These are phyloP conservation scores for Entoloma clypeatum DNA, from an alignment of 1,284 basidiomycete species.

Conservation along the genomic window DNA sequence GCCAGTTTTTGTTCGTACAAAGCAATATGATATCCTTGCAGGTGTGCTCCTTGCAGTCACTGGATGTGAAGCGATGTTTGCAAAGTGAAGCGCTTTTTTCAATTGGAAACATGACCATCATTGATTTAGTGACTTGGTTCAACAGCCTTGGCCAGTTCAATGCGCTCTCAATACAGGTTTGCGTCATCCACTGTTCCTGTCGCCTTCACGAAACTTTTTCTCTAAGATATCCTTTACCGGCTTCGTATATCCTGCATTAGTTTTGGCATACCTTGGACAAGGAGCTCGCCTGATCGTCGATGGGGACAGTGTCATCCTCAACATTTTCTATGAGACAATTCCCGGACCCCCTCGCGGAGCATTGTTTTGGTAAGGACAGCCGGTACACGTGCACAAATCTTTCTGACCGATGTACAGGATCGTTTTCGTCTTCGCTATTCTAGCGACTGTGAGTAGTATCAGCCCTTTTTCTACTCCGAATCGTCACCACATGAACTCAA, in stretches of 20 bases:
- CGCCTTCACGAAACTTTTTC: slow-evolving; percentile 3
- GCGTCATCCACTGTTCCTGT: not conserved
- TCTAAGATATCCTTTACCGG: slow-evolving; percentile 46
- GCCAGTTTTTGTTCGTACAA: slow-evolving; percentile 60
- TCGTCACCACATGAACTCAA: slow-evolving; percentile 2
- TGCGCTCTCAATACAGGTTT: slow-evolving; percentile 47
- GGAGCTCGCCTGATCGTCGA: slow-evolving; percentile 56
- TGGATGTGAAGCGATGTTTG: slow-evolving; percentile 67
- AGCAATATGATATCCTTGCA: slow-evolving; percentile 56
- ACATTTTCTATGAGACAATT: slow-evolving; percentile 63
- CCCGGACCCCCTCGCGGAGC: slow-evolving; percentile 50
- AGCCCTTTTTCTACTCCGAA: not conserved
- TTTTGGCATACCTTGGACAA: slow-evolving; percentile 67
- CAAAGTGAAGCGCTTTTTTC: slow-evolving; percentile 40
- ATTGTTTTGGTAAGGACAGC: slow-evolving; percentile 46
- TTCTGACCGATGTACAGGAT: slow-evolving; percentile 39
- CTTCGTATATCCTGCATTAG: slow-evolving; percentile 58
- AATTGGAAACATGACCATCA: not conserved
- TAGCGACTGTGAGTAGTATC: slow-evolving; percentile 48
- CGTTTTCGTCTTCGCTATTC: slow-evolving; percentile 56
- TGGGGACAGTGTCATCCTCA: slow-evolving; percentile 44
- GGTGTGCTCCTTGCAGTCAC: slow-evolving; percentile 64
- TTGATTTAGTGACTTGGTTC: not conserved
- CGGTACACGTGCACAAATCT: not conserved
- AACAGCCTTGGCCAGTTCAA: slow-evolving; percentile 67